Base-by-base conservation (phyloP, 2,329 filamentous ascomycete genomes). In the Aspergillus sergii region DNA sequence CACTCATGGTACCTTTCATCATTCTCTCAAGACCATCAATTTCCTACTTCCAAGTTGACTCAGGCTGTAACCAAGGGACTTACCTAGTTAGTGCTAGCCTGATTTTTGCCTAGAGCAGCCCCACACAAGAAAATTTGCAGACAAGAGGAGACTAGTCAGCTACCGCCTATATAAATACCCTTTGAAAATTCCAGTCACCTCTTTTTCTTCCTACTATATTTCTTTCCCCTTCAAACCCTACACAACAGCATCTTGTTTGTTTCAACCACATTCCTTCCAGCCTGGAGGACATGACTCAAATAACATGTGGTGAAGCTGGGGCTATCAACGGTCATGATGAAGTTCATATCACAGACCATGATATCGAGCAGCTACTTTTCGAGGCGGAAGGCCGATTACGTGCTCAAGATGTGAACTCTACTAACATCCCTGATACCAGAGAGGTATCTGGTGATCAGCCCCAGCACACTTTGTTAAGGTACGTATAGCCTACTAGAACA, bases 301-400 rank as follows among this genome's bases (percentile, higher is more conserved):
- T 39, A 59, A 50, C 19, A 56, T 51, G 48, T 51, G 48, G 19
- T n/a, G 48, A 51, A 55, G 60, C 34, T 14, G 21, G 43, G 30
- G 53, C 28, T 30, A 16, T 50, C 19, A 36, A 51, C 32, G 14
- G 19, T 11, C 46, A 32, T 23, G 58, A 59, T 34, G 54, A 72
- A 48, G 79, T 82, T 58, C 82, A 84, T 59, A 77, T 90, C 65
- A 86, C 84, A 43, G 88, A 91, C 73, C 84, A 87, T 67, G 85
- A 90, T 72, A 85, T 91, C 57, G 84, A 87, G 59, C 79, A 85
- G 72, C 81, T 92, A 61, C 83, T 92, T 58, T 82, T 83, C 59
- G 84, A 89, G 76, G 89, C 89, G 61, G 87, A 90, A 71, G 75
- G 78, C 63, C 83, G 89, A 65, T 77, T 91, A 65, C 76, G 69